A percentile compares a stretch with the other conserved stretches of the same genome.
phyloP scores from a whole-genome alignment of 2,329 filamentous ascomycete species.

The Talaromyces sp. region DNA sequence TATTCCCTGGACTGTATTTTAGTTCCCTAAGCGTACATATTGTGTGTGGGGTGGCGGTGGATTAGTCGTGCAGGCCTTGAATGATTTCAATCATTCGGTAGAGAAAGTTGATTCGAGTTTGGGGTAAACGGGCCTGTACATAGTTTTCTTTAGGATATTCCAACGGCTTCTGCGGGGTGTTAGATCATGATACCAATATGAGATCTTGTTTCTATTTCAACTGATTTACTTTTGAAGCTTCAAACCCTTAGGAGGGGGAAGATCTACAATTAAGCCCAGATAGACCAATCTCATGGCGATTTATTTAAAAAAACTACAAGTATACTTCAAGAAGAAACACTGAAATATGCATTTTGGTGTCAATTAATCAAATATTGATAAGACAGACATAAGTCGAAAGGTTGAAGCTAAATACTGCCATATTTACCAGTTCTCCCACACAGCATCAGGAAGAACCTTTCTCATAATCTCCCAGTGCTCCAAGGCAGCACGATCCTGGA shows the following conservation, averaged over 20 bases:
- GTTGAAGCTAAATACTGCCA: not conserved
- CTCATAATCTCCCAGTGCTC: constrained; percentile 95
- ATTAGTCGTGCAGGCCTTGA: constrained; percentile 5
- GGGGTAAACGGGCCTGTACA: constrained; percentile 13
- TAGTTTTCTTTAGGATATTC: constrained; percentile 21
- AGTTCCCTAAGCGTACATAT: constrained; percentile 28
- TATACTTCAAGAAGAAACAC: too few relatives aligned
- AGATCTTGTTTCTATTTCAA: constrained; percentile 17
- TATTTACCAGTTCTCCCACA: constrained; percentile 84
- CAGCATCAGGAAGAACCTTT: constrained; percentile 69
- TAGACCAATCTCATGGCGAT: too few relatives aligned
- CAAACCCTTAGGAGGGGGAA: too few relatives aligned
- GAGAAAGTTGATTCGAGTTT: constrained; percentile 8
- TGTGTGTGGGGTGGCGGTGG: constrained; percentile 11
- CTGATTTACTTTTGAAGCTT: not conserved
- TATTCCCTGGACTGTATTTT: constrained; percentile 29
- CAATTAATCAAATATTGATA: too few relatives aligned
- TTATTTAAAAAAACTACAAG: too few relatives aligned
- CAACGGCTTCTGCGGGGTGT: constrained; percentile 26
- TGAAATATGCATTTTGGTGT: not conserved
- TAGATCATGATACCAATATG: constrained; percentile 35
- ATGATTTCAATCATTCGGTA: constrained; percentile 11
- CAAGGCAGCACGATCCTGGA: constrained; percentile 74
- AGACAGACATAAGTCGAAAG: too few relatives aligned
- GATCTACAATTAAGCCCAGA: too few relatives aligned